Conservation (phyloP, 345 rosid genomes). For the Linum tenue region DNA sequence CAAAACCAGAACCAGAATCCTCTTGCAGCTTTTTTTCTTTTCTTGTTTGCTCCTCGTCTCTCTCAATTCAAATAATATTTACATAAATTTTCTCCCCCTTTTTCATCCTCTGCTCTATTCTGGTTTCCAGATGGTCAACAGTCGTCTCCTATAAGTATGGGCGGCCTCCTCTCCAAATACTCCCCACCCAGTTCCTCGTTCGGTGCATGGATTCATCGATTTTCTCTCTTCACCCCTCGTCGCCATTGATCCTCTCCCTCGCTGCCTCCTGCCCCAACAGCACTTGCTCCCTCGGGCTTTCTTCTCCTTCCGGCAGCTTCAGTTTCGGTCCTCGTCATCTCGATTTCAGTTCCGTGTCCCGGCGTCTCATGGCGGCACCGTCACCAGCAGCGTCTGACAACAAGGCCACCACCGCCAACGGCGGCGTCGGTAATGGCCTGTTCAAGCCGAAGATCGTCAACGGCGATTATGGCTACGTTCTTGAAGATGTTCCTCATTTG, state of each 20-base stretch:
- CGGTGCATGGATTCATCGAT: not conserved
- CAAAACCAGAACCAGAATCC: too few relatives aligned
- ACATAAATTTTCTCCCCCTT: too few relatives aligned
- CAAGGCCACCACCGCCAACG: not conserved
- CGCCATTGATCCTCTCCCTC: not conserved
- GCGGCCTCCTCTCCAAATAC: not conserved
- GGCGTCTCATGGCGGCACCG: not conserved
- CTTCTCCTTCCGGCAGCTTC: not conserved
- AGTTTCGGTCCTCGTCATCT: not conserved
- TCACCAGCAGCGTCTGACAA: not conserved
- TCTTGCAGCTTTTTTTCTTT: too few relatives aligned
- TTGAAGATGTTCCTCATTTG: conserved; percentile 47
- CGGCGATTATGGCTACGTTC: conserved; percentile 37
- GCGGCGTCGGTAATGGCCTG: not conserved
- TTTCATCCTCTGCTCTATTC: too few relatives aligned
- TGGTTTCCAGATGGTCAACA: too few relatives aligned
- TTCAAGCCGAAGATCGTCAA: conserved; percentile 24
- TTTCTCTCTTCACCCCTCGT: not conserved
- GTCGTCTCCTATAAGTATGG: not conserved
- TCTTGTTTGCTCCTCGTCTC: too few relatives aligned
- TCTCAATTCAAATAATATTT: too few relatives aligned
- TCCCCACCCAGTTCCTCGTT: not conserved
- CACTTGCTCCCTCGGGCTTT: not conserved
- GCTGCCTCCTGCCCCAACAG: not conserved
- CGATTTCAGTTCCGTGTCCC: not conserved